These are phyloP conservation scores for Cicer cuneatum DNA, from an alignment of 306 rosid species.

Conservation along the genomic window DNA sequence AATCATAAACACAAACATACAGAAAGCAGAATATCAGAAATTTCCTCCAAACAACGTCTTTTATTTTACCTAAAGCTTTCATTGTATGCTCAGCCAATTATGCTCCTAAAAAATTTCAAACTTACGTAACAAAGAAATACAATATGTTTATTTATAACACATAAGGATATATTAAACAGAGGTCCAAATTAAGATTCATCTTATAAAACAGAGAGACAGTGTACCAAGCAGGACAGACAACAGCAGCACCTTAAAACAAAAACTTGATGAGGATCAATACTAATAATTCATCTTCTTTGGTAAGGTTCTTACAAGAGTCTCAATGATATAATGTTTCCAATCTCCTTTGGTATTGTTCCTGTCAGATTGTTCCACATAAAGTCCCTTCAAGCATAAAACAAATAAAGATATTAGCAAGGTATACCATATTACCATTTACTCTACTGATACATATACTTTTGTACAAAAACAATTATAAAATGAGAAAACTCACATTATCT, in stretches of 20 bases:
- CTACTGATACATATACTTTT: not conserved
- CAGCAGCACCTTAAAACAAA: slow-evolving; percentile 35
- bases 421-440: slow-evolving; percentile 28
- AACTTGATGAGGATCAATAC: slow-evolving; percentile 38
- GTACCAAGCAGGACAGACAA: slow-evolving; percentile 27
- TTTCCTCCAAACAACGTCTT: not conserved
- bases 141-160: slow-evolving; percentile 19
- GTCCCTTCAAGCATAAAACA: slow-evolving; percentile 60
- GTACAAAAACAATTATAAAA: slow-evolving; percentile 27
- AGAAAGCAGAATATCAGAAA: slow-evolving; percentile 29
- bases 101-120: slow-evolving; percentile 19
- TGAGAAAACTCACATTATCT: slow-evolving; percentile 64
- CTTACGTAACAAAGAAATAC: not conserved
- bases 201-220: slow-evolving; percentile 24
- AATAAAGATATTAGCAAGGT: slow-evolving; percentile 43
- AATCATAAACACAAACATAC: slow-evolving; percentile 21
- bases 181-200: slow-evolving; percentile 27
- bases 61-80: slow-evolving; percentile 6
- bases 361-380: slow-evolving; percentile 89
- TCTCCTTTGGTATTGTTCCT: slow-evolving; percentile 81
- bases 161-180: slow-evolving; percentile 2
- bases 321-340: slow-evolving; percentile 66
- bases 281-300: slow-evolving; percentile 38
- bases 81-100: slow-evolving; percentile 14
- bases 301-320: slow-evolving; percentile 74